phyloP scores from a whole-genome alignment of 2,329 filamentous ascomycete genomes.

The Cordyceps cicadae region DNA sequence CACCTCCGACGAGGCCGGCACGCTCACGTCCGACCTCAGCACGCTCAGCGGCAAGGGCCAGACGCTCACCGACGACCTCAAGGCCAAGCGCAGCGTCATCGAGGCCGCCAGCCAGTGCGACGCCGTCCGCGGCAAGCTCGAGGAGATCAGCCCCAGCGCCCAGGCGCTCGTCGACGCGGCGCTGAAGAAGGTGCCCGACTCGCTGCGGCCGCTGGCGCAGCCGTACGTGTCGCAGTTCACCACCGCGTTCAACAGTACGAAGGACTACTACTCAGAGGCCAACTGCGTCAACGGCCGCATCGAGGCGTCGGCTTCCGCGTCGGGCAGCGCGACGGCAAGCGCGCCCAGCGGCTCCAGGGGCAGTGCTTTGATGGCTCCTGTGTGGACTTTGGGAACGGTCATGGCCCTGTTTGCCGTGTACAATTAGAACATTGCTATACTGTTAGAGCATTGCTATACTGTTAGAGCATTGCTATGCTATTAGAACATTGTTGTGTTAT shows the following conservation, averaged over 20 bases:
- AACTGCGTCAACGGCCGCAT: slow-evolving; percentile 8
- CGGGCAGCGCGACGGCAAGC: background rate
- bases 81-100: slow-evolving; percentile 8
- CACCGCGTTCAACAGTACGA: background rate
- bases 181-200: slow-evolving; percentile 7
- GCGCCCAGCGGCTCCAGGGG: background rate
- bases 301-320: background rate
- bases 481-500: too few species aligned
- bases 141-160: slow-evolving; percentile 4
- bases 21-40: background rate
- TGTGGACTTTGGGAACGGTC: background rate
- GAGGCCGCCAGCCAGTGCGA: slow-evolving; percentile 8
- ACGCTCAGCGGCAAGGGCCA: slow-evolving; percentile 8
- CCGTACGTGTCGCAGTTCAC: background rate
- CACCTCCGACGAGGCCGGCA: background rate
- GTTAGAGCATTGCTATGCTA: too few species aligned
- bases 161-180: background rate
- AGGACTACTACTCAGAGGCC: slow-evolving; percentile 4
- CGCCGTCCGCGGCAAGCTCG: background rate
- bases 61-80: slow-evolving; percentile 14
- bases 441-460: too few species aligned
- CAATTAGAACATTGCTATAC: background rate
- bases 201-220: background rate
- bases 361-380: background rate
- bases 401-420: slow-evolving; percentile 1